phyloP scores from a whole-genome alignment of 2,329 filamentous ascomycete genomes.

The Coniella lustricola region DNA sequence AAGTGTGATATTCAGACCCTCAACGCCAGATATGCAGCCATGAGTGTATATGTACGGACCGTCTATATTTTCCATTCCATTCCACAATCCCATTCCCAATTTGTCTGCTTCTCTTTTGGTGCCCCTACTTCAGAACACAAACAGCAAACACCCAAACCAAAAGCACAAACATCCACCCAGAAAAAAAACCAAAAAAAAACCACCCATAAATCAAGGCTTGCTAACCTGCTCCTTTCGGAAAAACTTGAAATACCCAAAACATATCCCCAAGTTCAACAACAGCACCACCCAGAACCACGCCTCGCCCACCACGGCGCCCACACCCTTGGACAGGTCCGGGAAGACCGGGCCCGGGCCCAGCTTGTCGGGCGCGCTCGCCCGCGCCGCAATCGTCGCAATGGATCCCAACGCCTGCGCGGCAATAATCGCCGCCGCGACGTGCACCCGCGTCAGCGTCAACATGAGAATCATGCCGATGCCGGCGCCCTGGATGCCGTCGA shows the following conservation, averaged over 20 bases:
- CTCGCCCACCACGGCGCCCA: constrained; percentile 37
- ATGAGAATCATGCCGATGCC: constrained; percentile 63
- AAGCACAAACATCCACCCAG: too few species aligned
- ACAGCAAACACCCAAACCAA: not conserved
- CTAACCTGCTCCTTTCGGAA: constrained; percentile 32
- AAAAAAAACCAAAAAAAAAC: not conserved
- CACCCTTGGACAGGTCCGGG: constrained; percentile 49
- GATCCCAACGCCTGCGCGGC: constrained; percentile 56
- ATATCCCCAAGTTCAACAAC: constrained; percentile 50
- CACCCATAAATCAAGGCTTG: constrained; percentile 8
- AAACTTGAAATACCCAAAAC: constrained; percentile 48
- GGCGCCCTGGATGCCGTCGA: constrained; percentile 58
- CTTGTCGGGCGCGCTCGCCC: constrained; percentile 53
- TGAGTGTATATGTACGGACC: too few species aligned
- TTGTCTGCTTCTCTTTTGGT: too few species aligned
- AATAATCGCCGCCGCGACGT: constrained; percentile 56
- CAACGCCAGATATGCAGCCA: too few species aligned
- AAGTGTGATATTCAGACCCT: too few species aligned
- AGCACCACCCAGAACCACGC: constrained; percentile 57
- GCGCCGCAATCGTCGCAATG: constrained; percentile 50
- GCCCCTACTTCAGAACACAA: too few species aligned
- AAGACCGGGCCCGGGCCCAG: constrained; percentile 56
- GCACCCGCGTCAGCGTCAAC: constrained; percentile 57
- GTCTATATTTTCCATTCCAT: too few species aligned
- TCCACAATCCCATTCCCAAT: too few species aligned